Percentiles rank a stretch among this genome's conserved stretches.
These are phyloP conservation scores for Parasarocladium wereldwijsianum DNA, from an alignment of 2,329 filamentous ascomycete genomes.

Conservation along the genomic window DNA sequence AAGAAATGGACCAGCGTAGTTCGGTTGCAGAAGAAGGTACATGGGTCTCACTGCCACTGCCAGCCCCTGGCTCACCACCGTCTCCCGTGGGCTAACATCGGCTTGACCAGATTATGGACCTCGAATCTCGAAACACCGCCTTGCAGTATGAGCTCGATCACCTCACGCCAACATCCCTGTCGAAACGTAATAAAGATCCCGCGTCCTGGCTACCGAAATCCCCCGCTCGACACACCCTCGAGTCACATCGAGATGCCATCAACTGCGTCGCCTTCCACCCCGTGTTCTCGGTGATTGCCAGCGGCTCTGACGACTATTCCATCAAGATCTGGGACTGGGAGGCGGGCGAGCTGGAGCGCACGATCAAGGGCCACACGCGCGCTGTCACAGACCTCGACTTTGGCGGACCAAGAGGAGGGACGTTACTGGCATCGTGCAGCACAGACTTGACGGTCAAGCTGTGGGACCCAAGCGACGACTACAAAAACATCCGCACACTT, in stretches of 20 bases:
- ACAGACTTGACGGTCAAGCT: constrained; percentile 88
- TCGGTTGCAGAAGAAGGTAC: constrained; percentile 84
- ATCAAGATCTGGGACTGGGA: constrained; percentile 99
- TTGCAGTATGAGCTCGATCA: constrained; percentile 77
- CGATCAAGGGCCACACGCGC: constrained; percentile 84
- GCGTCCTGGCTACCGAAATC: constrained; percentile 72
- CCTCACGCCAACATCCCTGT: constrained; percentile 61
- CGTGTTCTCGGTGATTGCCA: constrained; percentile 77
- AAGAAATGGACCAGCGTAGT: constrained; percentile 99
- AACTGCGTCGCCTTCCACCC: constrained; percentile 89
- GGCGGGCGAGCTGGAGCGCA: constrained; percentile 75
- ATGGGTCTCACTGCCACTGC: no score
- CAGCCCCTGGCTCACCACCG: no score
- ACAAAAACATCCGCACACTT: constrained; percentile 87
- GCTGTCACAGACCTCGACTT: constrained; percentile 81
- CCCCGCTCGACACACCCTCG: constrained; percentile 66
- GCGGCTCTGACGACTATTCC: constrained; percentile 79
- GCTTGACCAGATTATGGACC: constrained; percentile 65
- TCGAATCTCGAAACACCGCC: constrained; percentile 58
- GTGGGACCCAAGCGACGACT: constrained; percentile 84
- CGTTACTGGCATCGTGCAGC: constrained; percentile 48
- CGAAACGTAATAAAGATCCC: constrained; percentile 71
- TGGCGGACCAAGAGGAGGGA: constrained; percentile 68
- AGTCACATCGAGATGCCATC: constrained; percentile 69
- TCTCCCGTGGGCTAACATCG: constrained; percentile 4